Evolutionary conservation across 2,329 filamentous ascomycete genomes (phyloP).

Genomic region (Hymenoscyphus fraxineus): DNA sequence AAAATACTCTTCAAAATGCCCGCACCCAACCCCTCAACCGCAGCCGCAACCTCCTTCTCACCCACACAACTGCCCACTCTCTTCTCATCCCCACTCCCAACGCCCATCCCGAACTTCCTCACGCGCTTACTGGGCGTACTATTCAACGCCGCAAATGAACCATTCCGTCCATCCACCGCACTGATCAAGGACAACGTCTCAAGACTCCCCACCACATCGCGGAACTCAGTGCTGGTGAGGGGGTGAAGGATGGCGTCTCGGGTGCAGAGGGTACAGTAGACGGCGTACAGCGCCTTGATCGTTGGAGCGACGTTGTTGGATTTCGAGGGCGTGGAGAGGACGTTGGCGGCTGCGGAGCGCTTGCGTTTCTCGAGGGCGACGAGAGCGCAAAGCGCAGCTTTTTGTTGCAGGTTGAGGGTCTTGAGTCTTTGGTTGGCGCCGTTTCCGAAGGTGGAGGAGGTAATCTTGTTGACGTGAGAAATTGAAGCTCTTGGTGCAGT

Average conservation of each 20-base stretch:
- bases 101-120: slow-evolving; percentile 47
- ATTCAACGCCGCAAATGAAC: slow-evolving; percentile 54
- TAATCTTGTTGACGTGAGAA: slow-evolving; percentile 86
- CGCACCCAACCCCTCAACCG: slow-evolving; percentile 60
- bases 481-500: slow-evolving; percentile 87
- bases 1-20: slow-evolving; percentile 61
- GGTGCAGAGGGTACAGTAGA: slow-evolving; percentile 79
- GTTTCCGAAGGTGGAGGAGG: slow-evolving; percentile 84
- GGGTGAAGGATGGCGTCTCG: slow-evolving; percentile 86
- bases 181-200: slow-evolving; percentile 81
- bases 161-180: slow-evolving; percentile 66
- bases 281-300: slow-evolving; percentile 77
- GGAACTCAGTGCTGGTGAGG: slow-evolving; percentile 86
- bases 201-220: slow-evolving; percentile 83
- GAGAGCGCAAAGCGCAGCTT: slow-evolving; percentile 86
- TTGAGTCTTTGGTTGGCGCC: slow-evolving; percentile 80
- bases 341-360: slow-evolving; percentile 46
- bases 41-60: slow-evolving; percentile 72
- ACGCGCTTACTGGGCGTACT: slow-evolving; percentile 70
- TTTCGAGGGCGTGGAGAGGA: slow-evolving; percentile 57
- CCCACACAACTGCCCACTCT: slow-evolving; percentile 74
- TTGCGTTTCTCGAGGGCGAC: slow-evolving; percentile 80
- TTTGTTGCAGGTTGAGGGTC: slow-evolving; percentile 91
- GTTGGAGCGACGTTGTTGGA: slow-evolving; percentile 64
- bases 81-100: slow-evolving; percentile 65